Conservation (phyloP, 805 yeast species). For the Metschnikowia hibisci region DNA sequence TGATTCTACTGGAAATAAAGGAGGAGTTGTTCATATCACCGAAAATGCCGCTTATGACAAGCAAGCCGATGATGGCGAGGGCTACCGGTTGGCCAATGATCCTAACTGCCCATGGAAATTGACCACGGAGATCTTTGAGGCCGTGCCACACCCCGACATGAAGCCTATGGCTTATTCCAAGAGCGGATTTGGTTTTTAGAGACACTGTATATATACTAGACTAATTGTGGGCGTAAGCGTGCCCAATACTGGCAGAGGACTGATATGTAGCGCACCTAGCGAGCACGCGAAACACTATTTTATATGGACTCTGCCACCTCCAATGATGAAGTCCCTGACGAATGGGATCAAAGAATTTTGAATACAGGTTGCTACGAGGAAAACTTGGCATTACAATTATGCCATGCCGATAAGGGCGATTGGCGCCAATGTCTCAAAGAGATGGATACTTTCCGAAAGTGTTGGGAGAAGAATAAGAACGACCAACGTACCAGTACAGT, state of each 20-base stretch:
- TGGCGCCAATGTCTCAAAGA: constrained; percentile 66
- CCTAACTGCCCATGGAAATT: constrained; percentile 44
- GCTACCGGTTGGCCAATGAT: constrained; percentile 35
- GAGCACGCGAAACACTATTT: too few species aligned
- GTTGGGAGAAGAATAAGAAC: constrained; percentile 61
- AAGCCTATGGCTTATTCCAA: constrained; percentile 88
- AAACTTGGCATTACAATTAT: constrained; percentile 63
- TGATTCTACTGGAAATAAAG: constrained; percentile 85
- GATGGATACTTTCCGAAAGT: constrained; percentile 55
- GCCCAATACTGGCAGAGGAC: background rate
- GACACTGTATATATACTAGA: constrained; percentile 2
- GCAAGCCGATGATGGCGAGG: constrained; percentile 42
- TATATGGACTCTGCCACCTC: too few species aligned
- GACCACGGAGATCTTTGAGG: constrained; percentile 60
- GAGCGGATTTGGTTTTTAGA: constrained; percentile 40
- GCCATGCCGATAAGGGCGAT: constrained; percentile 78
- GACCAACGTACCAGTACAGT: constrained; percentile 45
- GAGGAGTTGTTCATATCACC: constrained; percentile 78
- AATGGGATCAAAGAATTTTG: constrained; percentile 68
- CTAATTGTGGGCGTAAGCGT: background rate
- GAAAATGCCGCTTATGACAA: constrained; percentile 43
- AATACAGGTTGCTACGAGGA: constrained; percentile 77
- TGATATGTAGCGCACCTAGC: too few species aligned
- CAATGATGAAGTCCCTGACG: constrained; percentile 62
- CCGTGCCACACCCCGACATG: constrained; percentile 85